Percentiles rank a stretch among this genome's conserved stretches.
Conservation (phyloP, 768 basidiomycete genomes). For the Mycena rebaudengoi region DNA sequence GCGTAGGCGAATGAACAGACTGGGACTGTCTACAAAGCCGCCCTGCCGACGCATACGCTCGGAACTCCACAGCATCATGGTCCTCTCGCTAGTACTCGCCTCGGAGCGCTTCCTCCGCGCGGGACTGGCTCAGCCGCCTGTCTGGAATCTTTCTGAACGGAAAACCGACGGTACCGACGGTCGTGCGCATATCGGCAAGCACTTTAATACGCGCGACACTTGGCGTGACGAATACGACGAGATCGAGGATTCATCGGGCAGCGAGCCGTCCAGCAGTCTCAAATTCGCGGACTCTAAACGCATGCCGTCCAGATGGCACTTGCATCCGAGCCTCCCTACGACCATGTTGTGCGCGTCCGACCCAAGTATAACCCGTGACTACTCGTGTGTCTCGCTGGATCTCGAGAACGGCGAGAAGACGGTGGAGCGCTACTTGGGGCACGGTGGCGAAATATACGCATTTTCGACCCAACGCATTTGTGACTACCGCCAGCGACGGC, state of each 20-base stretch:
- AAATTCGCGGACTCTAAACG: slow-evolving; percentile 18
- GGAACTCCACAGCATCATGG: slow-evolving; percentile 32
- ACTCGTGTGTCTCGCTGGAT: slow-evolving; percentile 38
- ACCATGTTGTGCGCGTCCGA: slow-evolving; percentile 34
- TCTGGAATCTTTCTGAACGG: slow-evolving; percentile 47
- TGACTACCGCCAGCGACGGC: slow-evolving; percentile 47
- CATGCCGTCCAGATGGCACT: slow-evolving; percentile 30
- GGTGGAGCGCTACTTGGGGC: slow-evolving; percentile 44
- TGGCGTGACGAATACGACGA: slow-evolving; percentile 24
- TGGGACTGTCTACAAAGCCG: neutral
- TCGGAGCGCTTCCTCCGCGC: slow-evolving; percentile 40
- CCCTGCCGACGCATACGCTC: slow-evolving; percentile 43
- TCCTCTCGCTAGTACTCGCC: slow-evolving; percentile 40
- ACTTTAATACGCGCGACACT: too few species aligned
- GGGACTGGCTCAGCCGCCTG: slow-evolving; percentile 40
- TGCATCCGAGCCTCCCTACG: slow-evolving; percentile 30
- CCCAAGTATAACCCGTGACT: slow-evolving; percentile 3
- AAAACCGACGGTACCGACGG: slow-evolving; percentile 39
- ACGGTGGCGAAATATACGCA: slow-evolving; percentile 40
- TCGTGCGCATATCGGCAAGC: slow-evolving; percentile 30
- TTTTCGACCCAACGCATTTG: slow-evolving; percentile 48
- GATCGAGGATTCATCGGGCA: slow-evolving; percentile 40
- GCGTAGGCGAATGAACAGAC: slow-evolving; percentile 32
- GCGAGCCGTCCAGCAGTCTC: slow-evolving; percentile 18
- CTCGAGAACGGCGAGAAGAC: slow-evolving; percentile 44